Base-by-base conservation (phyloP, 805 yeast species). In the Hanseniaspora vineae region DNA sequence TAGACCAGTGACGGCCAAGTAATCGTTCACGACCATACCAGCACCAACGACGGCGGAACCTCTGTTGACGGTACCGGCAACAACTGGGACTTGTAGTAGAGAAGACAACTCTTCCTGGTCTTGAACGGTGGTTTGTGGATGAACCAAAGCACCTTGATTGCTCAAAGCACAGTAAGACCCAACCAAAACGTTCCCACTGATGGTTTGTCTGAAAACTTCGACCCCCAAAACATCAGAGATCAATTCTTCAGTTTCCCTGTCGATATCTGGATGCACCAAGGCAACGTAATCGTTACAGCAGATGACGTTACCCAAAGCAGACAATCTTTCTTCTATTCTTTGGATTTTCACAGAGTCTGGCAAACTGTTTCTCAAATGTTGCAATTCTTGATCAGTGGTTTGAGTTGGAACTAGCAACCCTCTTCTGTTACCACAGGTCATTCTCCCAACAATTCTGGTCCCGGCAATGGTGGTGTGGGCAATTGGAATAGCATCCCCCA, bases 271-370 rank as follows among this genome's bases (percentile, higher is more conserved):
- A 68, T 92, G 99, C 47, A 92, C 98, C 55, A 92, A 76, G 3
- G 99, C 99, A 58, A 94, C 99, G 65, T 92, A 92, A 67, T 92
- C 99, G 68, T 92, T 92, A 71, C 97, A 90, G 69, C 97, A 90
- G 61, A 92, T 88, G 53, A 92, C 98, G 59, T 92, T 92, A 59
- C 99, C 99, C 55, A 92, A 71, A 13, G 99, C 98, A 46, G 96
- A 84, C 53, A 92, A 73, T 64, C 98, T 80, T 71, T 92, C 99
- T 69, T 92, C 99, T 39, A 94, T 96, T 66, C 99, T 80, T 71
- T 92, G 98, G 59, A 92, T 88, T 68, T 84, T 89, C 56, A 92
- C 96, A 46, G 81, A 68, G 60, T 92, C 99, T 14, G 99, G 99
- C 58, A 92, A 77, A 54, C 95, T 80, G 72, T 92, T 92, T 77